Conservation (phyloP, 192 early-diverging fungal genomes). For the Obelidium mucronatum region DNA sequence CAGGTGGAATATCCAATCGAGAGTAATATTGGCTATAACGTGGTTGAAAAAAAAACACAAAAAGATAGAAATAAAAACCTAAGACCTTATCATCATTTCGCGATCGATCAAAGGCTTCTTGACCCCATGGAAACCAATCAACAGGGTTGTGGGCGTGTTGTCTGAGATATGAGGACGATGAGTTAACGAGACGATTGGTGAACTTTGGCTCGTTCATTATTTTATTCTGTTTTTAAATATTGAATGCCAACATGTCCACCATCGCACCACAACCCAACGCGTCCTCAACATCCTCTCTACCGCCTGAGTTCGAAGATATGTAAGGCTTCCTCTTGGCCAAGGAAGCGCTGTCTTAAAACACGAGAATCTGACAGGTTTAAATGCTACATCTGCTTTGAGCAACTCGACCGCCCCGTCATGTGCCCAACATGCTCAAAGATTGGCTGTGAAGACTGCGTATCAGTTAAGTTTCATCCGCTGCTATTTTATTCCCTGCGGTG, state of each 20-base stretch:
- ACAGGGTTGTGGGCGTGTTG: constrained; percentile 64
- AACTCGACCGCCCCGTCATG: constrained; percentile 50
- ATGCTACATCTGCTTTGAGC: constrained; percentile 61
- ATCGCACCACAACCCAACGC: no score
- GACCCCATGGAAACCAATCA: constrained; percentile 74
- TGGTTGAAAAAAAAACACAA: not conserved
- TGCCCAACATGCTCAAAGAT: constrained; percentile 55
- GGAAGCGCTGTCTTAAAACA: not conserved
- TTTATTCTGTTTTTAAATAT: no score
- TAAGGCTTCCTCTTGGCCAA: not conserved
- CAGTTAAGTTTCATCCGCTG: constrained; percentile 35
- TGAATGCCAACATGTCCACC: no score
- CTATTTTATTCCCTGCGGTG: not conserved
- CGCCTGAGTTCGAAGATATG: constrained; percentile 29
- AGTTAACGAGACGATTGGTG: constrained; percentile 59
- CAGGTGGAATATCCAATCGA: constrained; percentile 74
- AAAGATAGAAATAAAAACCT: not conserved
- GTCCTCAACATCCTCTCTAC: no score
- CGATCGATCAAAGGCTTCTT: constrained; percentile 66
- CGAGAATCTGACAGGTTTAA: constrained; percentile 41
- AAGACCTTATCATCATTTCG: constrained; percentile 53
- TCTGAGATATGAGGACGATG: constrained; percentile 67
- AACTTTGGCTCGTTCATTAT: not conserved
- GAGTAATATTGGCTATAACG: constrained; percentile 57
- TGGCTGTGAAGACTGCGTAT: constrained; percentile 54